phyloP scores from a whole-genome alignment of 371 early-diverging fungal genomes.

The Mucor sp. region DNA sequence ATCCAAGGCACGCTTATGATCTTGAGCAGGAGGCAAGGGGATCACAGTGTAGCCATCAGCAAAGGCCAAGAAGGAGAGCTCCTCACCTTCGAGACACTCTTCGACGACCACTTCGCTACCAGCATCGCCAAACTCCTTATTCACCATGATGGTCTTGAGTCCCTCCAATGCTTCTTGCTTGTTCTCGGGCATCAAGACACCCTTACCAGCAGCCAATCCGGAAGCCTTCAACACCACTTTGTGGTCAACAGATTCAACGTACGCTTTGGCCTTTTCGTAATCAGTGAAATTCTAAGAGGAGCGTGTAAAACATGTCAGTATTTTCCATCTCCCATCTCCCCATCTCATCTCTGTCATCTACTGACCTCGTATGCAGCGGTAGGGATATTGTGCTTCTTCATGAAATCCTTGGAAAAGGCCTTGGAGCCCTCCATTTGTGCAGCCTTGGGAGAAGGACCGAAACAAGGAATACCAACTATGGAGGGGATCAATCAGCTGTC shows the following conservation, averaged over 20 bases:
- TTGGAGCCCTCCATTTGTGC: constrained; percentile 97
- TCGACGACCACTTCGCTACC: constrained; percentile 95
- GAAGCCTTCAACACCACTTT: constrained; percentile 90
- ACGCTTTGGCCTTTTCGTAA: constrained; percentile 76
- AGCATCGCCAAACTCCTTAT: constrained; percentile 86
- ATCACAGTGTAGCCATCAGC: constrained; percentile 96
- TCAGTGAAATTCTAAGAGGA: constrained; percentile 77
- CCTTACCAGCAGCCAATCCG: constrained; percentile 97
- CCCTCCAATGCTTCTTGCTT: constrained; percentile 88
- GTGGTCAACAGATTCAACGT: constrained; percentile 60
- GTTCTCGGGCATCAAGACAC: constrained; percentile 89
- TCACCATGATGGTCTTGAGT: constrained; percentile 86
- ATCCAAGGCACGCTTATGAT: constrained; percentile 95
- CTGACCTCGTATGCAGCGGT: constrained; percentile 87
- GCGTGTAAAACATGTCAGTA: neutral
- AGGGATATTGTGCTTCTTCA: constrained; percentile 94
- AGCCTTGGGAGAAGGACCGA: constrained; percentile 92
- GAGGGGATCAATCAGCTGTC: neutral
- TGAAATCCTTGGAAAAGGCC: constrained; percentile 97
- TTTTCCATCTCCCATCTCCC: neutral
- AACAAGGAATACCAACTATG: constrained; percentile 90
- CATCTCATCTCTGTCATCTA: neutral
- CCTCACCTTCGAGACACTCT: constrained; percentile 92
- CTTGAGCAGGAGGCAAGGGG: constrained; percentile 92
- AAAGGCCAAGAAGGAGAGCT: constrained; percentile 89